These are phyloP conservation scores for Ormosia semicastrata DNA, from an alignment of 306 rosid genomes.

Conservation along the genomic window DNA sequence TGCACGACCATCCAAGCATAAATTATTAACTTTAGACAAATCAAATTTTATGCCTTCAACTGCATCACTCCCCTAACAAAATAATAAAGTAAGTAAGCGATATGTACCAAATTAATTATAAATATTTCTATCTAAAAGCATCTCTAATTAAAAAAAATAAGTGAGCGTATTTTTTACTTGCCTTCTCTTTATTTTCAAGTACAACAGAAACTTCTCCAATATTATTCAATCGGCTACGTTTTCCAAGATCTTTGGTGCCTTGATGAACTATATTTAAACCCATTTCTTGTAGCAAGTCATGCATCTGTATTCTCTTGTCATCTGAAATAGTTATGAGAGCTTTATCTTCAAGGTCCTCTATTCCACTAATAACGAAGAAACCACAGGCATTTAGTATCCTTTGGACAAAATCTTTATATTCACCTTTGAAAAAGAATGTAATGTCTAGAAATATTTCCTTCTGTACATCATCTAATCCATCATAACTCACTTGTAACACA, in stretches of 20 bases:
- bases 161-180: neutral
- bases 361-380: neutral
- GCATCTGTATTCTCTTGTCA: neutral
- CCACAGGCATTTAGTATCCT: neutral
- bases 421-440: neutral
- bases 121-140: too few species aligned
- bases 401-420: neutral
- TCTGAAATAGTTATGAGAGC: neutral
- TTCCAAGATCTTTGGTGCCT: neutral
- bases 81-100: neutral
- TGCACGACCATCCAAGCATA: neutral
- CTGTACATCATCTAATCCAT: neutral
- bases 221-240: neutral
- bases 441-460: conserved; percentile 1
- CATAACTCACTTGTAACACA: conserved; percentile 12
- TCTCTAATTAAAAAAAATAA: too few species aligned
- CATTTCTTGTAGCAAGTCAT: conserved; percentile 28
- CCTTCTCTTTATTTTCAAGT: neutral
- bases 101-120: neutral
- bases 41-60: neutral
- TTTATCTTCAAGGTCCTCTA: neutral
- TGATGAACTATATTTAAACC: neutral
- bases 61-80: neutral
- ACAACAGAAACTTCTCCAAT: neutral
- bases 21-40: neutral